Base-by-base conservation (phyloP, 2,329 filamentous ascomycete species). In the Claviceps pusilla region DNA sequence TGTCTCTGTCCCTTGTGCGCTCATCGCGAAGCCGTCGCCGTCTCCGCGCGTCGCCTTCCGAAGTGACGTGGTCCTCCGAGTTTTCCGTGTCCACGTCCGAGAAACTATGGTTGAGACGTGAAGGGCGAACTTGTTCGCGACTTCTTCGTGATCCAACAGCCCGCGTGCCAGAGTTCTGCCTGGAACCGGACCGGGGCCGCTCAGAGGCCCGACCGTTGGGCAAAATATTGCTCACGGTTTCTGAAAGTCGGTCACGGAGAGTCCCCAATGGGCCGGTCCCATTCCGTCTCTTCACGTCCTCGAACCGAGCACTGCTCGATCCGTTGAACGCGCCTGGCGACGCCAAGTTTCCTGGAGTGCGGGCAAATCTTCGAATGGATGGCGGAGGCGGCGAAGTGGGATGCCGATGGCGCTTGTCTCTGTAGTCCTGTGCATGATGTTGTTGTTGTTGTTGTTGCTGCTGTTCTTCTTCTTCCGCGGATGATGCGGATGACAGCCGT, bases 211-310 rank as follows among this genome's bases (percentile, higher is more conserved):
- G 60, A 2, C 67, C 65, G 42, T 66, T 68, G 1, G 72, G 71
- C 2, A 77, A 59, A 4, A 76, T 69, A 7, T 64, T 70, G 2
- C 71, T 66, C 10, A 77, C 63, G 29, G 72, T 76, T 39, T 76
- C 74, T 37, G 65, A 65, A 33, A 76, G 50, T 51, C 73, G 76
- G 11, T 74, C 71, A 43, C 69, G 67, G 46, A 75, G 56, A n/a
- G 62, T 59, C 12, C 65, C 64, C n/a, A 71, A 66, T 2, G 73
- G 65, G 35, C 68, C 71, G 4, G 65, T 65, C 10, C 65, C 64
- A 53, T 63, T 66, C 28, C 67, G 64, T 52, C 67, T 64, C 51
- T 66, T 70, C 16, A 63, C 49, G 4, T 74, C 70, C 3, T 74
- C 71, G 7, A 61, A 16, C 46, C 68, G 65, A 3, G 62, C 49